These are phyloP conservation scores for Psilocybe sp. DNA, from an alignment of 768 basidiomycete genomes.

Conservation along the genomic window DNA sequence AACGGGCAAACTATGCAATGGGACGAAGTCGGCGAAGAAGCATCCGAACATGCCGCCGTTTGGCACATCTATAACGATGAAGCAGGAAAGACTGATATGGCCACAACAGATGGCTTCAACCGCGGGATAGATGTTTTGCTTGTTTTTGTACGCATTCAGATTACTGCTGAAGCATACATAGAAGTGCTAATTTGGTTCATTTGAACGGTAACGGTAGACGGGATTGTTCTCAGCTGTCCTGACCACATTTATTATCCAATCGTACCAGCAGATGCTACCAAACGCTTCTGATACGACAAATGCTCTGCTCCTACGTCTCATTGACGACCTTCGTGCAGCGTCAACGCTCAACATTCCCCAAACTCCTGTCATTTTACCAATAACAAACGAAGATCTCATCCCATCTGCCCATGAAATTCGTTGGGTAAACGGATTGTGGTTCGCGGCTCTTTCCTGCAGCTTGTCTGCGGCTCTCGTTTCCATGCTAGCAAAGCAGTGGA, in stretches of 20 bases:
- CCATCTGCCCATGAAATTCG: conserved; percentile 23
- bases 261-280: conserved; percentile 36
- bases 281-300: conserved; percentile 32
- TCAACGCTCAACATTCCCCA: conserved; percentile 9
- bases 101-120: conserved; percentile 35
- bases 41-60: conserved; percentile 30
- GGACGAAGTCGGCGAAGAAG: conserved; percentile 31
- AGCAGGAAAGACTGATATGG: conserved; percentile 30
- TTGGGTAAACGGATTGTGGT: conserved; percentile 47
- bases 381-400: not conserved
- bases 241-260: conserved; percentile 42
- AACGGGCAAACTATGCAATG: not conserved
- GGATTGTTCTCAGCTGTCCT: conserved; percentile 42
- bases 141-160: conserved; percentile 36
- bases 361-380: conserved; percentile 1
- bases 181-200: not conserved
- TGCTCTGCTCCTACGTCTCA: conserved; percentile 27
- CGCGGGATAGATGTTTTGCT: conserved; percentile 42
- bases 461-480: conserved; percentile 40
- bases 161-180: not conserved
- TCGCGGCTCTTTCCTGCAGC: conserved; percentile 38
- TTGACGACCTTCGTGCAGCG: conserved; percentile 17
- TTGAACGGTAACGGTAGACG: conserved; percentile 23
- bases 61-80: conserved; percentile 45
- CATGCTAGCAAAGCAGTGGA: conserved; percentile 48